These are phyloP conservation scores for Plasmopara halstedii DNA, from an alignment of 352 stramenopile species.

Conservation along the genomic window DNA sequence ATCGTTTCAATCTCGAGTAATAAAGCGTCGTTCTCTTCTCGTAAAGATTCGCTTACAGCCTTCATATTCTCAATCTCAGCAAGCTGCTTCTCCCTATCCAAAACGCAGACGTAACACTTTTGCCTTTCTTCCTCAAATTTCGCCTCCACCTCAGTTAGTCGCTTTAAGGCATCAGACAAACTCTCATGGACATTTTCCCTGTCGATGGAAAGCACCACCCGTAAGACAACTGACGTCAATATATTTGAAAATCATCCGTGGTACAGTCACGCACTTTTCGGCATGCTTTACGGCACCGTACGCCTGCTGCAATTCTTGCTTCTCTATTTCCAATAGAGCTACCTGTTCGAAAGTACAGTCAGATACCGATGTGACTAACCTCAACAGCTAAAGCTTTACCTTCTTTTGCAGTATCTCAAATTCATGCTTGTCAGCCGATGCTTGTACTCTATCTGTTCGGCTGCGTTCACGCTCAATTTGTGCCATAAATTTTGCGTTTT, in stretches of 20 bases:
- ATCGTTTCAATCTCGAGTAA: constrained; percentile 68
- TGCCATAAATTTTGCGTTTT: constrained; percentile 42
- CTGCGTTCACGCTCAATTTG: constrained; percentile 35
- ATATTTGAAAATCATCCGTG: background rate
- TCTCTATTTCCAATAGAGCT: constrained; percentile 29
- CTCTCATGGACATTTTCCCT: constrained; percentile 34
- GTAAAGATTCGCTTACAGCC: constrained; percentile 36
- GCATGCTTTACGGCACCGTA: constrained; percentile 29
- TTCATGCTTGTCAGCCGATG: constrained; percentile 27
- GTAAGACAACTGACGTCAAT: constrained; percentile 8
- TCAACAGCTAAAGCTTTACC: constrained; percentile 5
- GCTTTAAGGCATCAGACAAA: constrained; percentile 19
- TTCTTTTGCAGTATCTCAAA: constrained; percentile 30
- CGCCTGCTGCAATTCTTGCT: constrained; percentile 25
- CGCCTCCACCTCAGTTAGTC: constrained; percentile 26
- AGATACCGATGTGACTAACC: background rate
- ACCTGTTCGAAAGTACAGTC: constrained; percentile 12
- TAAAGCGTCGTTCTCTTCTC: constrained; percentile 72
- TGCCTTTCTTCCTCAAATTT: constrained; percentile 28
- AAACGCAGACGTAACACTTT: constrained; percentile 19
- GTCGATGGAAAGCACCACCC: background rate
- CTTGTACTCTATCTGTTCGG: constrained; percentile 21
- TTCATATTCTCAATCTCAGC: constrained; percentile 43
- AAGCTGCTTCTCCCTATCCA: constrained; percentile 26
- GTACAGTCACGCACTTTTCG: constrained; percentile 20